phyloP scores from a whole-genome alignment of 1,139 yeast genomes.

The Saccharomyces hybrid region DNA sequence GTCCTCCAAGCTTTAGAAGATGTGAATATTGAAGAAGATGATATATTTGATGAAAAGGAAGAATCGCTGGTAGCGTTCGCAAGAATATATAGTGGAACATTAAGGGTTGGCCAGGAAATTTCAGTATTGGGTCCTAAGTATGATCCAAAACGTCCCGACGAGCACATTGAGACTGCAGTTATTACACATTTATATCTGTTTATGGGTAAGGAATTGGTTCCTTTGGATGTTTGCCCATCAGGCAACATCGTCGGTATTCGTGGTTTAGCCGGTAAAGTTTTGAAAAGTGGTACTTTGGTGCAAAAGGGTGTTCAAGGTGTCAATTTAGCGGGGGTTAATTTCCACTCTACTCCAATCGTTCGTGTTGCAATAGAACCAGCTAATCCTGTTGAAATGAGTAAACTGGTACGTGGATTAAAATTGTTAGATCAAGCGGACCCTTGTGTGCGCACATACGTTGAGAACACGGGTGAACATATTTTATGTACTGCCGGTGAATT shows the following conservation, averaged over 20 bases:
- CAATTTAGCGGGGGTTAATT: conserved; percentile 60
- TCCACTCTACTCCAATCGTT: conserved; percentile 77
- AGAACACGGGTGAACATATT: conserved; percentile 86
- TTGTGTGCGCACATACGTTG: conserved; percentile 76
- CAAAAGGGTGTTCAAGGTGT: conserved; percentile 46
- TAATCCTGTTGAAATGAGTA: conserved; percentile 71
- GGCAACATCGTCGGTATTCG: conserved; percentile 94
- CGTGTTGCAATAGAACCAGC: conserved; percentile 92
- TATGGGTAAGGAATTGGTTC: conserved; percentile 87
- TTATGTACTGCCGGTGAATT: conserved; percentile 93
- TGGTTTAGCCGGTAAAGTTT: conserved; percentile 72
- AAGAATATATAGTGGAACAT: conserved; percentile 78
- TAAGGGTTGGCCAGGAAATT: conserved; percentile 65
- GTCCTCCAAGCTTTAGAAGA: conserved; percentile 25
- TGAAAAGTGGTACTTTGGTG: conserved; percentile 81
- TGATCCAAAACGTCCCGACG: conserved; percentile 60
- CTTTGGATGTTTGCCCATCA: conserved; percentile 77
- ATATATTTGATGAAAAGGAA: conserved; percentile 40
- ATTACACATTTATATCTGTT: conserved; percentile 68
- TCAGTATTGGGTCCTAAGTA: conserved; percentile 81
- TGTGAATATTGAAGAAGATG: conserved; percentile 39
- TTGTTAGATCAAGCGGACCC: conserved; percentile 85
- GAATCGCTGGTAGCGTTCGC: conserved; percentile 82
- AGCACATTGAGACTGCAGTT: conserved; percentile 46
- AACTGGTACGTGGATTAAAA: conserved; percentile 69